These are phyloP conservation scores for Candida tallmaniae DNA, from an alignment of 805 yeast species.

Conservation along the genomic window DNA sequence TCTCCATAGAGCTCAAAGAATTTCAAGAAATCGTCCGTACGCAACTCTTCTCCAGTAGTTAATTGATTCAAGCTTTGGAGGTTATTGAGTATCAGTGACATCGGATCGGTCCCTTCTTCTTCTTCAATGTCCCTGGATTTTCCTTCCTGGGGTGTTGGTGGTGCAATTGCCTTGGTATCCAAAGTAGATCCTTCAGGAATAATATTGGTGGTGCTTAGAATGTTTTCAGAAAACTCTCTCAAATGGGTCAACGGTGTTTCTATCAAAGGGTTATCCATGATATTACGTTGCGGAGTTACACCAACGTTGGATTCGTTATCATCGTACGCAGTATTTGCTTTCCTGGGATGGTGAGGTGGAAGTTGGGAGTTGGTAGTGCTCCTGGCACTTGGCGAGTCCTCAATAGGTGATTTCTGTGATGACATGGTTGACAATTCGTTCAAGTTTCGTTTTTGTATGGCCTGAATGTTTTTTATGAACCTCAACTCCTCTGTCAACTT, in stretches of 20 bases:
- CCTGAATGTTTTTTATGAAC: slow-evolving; percentile 28
- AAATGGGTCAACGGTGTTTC: background rate
- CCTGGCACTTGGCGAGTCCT: slow-evolving; percentile 2
- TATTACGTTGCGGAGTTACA: background rate
- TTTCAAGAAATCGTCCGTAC: slow-evolving; percentile 31
- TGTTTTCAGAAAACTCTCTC: slow-evolving; percentile 1
- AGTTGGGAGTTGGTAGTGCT: background rate
- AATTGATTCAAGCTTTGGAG: slow-evolving; percentile 6
- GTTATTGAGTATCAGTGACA: slow-evolving; percentile 3
- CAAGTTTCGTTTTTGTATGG: slow-evolving; percentile 9
- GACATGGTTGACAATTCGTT: slow-evolving; percentile 1
- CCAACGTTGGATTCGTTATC: background rate
- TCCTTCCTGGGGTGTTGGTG: too few relatives aligned
- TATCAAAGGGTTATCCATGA: background rate
- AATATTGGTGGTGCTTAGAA: background rate
- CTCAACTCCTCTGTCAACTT: slow-evolving; percentile 37
- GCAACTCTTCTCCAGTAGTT: slow-evolving; percentile 11
- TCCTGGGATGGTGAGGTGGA: slow-evolving; percentile 4
- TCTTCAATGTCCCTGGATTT: background rate
- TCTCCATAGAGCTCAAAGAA: slow-evolving; percentile 35
- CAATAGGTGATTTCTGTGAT: slow-evolving; percentile 2
- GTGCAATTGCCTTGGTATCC: background rate
- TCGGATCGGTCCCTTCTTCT: slow-evolving; percentile 2
- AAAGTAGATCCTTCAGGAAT: background rate
- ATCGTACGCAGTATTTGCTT: background rate